Conservation (phyloP, 2,329 filamentous ascomycete species). For the Seiridium unicorne region DNA sequence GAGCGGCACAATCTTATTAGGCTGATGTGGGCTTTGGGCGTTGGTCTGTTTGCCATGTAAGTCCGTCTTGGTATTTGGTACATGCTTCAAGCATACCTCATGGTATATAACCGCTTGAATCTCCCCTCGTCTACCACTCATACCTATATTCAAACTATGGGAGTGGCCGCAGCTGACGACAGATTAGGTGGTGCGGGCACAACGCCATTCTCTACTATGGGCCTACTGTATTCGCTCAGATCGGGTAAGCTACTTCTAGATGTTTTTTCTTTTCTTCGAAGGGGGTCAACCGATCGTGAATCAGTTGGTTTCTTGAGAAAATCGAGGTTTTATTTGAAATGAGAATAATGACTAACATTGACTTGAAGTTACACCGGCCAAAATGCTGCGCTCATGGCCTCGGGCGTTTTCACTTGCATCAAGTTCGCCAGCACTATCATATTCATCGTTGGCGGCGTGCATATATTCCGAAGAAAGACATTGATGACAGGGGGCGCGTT, state of each 20-base stretch:
- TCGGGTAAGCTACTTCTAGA: neutral
- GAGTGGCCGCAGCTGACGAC: neutral
- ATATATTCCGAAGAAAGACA: slow-evolving; percentile 1
- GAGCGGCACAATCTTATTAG: slow-evolving; percentile 31
- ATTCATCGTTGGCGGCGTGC: neutral
- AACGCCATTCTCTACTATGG: slow-evolving; percentile 4
- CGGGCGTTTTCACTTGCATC: slow-evolving; percentile 1
- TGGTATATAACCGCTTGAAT: too few relatives aligned
- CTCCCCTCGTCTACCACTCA: too few relatives aligned
- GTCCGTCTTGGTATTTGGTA: neutral
- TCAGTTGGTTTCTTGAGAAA: too few relatives aligned
- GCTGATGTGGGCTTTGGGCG: slow-evolving; percentile 8
- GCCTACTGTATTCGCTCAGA: slow-evolving; percentile 2
- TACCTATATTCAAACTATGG: too few relatives aligned
- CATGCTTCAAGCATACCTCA: too few relatives aligned
- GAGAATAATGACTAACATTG: neutral
- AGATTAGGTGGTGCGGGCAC: neutral
- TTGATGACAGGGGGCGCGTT: neutral
- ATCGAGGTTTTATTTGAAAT: too few relatives aligned
- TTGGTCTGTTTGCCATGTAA: slow-evolving; percentile 1
- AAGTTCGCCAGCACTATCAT: slow-evolving; percentile 1
- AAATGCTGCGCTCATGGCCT: slow-evolving; percentile 1
- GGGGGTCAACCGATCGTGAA: too few relatives aligned
- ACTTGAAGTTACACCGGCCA: neutral
- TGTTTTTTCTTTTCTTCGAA: neutral